Evolutionary conservation across 768 basidiomycete species (phyloP).

Genomic region (Mycena polygramma): DNA sequence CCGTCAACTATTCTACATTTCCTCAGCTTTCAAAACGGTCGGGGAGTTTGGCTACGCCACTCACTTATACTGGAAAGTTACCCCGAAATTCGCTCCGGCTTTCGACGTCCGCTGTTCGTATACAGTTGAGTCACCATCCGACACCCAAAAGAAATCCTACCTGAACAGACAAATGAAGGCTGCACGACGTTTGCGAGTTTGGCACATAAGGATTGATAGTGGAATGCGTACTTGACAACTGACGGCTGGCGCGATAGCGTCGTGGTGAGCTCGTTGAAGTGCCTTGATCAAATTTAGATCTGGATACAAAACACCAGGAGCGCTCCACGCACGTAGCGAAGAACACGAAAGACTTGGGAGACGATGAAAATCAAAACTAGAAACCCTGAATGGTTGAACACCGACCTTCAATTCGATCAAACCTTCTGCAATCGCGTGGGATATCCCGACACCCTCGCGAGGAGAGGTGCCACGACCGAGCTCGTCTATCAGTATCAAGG

Average conservation of each 20-base stretch:
- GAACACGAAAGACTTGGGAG: constrained; percentile 80
- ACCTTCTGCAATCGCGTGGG: constrained; percentile 86
- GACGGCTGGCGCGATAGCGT: constrained; percentile 84
- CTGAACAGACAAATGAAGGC: constrained; percentile 87
- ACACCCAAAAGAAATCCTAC: constrained; percentile 49
- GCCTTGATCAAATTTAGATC: constrained; percentile 55
- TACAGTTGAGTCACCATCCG: neutral
- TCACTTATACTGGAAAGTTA: constrained; percentile 86
- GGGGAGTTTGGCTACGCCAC: constrained; percentile 9
- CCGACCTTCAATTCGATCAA: constrained; percentile 79
- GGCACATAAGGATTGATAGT: neutral
- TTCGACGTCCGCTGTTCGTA: constrained; percentile 64
- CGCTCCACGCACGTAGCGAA: constrained; percentile 81
- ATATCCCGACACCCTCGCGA: constrained; percentile 83
- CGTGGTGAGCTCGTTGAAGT: constrained; percentile 84
- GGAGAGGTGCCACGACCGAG: constrained; percentile 94
- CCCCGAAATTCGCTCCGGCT: constrained; percentile 70
- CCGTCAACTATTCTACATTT: constrained; percentile 79
- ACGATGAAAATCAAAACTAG: neutral
- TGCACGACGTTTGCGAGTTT: constrained; percentile 44
- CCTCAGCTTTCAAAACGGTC: neutral
- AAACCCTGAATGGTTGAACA: neutral
- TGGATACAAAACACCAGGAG: neutral
- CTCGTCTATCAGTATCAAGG: constrained; percentile 92
- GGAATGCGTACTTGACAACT: constrained; percentile 76